Evolutionary conservation across 352 stramenopile species (phyloP), one percentile per base, ranked within the genome.

Genomic region (Aphanomyces astaci): DNA sequence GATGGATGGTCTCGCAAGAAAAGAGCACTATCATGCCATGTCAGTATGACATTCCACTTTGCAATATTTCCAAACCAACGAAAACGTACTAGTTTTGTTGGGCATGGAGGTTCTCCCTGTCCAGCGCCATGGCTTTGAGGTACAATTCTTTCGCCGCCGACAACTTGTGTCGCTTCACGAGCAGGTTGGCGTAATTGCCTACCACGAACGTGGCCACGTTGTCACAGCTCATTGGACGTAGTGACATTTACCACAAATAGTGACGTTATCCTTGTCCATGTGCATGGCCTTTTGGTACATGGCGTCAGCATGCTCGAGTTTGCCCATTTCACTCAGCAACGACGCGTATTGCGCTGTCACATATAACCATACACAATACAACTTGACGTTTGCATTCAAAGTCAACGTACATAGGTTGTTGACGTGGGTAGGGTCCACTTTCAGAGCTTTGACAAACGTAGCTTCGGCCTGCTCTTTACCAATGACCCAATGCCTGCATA

Each of bases 81-180:
- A 17, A 10, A 32, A 30, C n/a, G 56, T 65, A 65, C 56, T 65
- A 65, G 56, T 65, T 65, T 65, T 65, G 56, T 19, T 46, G 32
- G 2, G 39, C 39, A 24, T 39, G 25, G 2, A 31, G 7, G 24
- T 53, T 65, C 10, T 53, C 36, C 5, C 31, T 7, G n/a, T 65
- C 56, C 10, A 65, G 32, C 22, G n/a, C 11, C 32, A 65, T 52
- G 17, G 56, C 56, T 22, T 31, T 51, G 3, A 65, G 39, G 25
- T 65, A 65, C 19, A 53, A 24, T 5, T 22, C 25, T 30, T 65
- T 65, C 33, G 56, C 56, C 3, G 32, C 19, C 1, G 19, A 5
- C 13, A 65, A 36, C 7, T 52, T 5, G 17, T 27, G 3, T 5
- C 22, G 11, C 56, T 65, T 65, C n/a, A 46, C 19, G 11, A 65